phyloP scores from a whole-genome alignment of 768 basidiomycete species.

The Hebeloma cylindrosporum region DNA sequence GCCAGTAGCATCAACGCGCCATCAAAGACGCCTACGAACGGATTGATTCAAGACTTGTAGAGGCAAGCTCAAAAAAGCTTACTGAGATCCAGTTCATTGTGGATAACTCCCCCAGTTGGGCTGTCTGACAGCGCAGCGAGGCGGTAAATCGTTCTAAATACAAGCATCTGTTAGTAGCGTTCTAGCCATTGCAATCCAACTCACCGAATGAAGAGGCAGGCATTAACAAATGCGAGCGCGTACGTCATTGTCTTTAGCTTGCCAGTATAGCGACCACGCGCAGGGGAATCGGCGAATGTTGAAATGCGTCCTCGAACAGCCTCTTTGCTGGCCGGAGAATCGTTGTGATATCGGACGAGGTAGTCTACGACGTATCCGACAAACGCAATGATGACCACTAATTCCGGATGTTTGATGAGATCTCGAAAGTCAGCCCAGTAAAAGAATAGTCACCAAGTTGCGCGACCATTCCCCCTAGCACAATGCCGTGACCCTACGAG shows the following conservation, averaged over 20 bases:
- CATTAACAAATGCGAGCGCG: constrained; percentile 39
- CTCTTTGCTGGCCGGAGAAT: constrained; percentile 1
- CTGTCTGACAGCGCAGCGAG: constrained; percentile 46
- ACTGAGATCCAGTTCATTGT: constrained; percentile 38
- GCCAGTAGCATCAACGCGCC: no score
- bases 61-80: constrained; percentile 11
- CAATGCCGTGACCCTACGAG: constrained; percentile 40
- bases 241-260: constrained; percentile 32
- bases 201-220: constrained; percentile 47
- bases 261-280: constrained; percentile 14
- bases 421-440: no score
- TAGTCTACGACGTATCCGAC: constrained; percentile 31
- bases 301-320: no score
- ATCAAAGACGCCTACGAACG: no score
- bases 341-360: constrained; percentile 1
- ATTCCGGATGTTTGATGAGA: no score
- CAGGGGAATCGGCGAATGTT: no score
- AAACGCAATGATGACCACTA: constrained; percentile 46
- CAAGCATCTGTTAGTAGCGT: background rate
- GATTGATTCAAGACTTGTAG: no score
- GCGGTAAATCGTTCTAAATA: constrained; percentile 46
- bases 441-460: constrained; percentile 43
- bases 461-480: constrained; percentile 64
- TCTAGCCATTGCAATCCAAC: constrained; percentile 6
- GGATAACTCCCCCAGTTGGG: constrained; percentile 46